These are phyloP conservation scores for Sparassis latifolia DNA, from an alignment of 1,284 basidiomycete genomes.

Conservation along the genomic window DNA sequence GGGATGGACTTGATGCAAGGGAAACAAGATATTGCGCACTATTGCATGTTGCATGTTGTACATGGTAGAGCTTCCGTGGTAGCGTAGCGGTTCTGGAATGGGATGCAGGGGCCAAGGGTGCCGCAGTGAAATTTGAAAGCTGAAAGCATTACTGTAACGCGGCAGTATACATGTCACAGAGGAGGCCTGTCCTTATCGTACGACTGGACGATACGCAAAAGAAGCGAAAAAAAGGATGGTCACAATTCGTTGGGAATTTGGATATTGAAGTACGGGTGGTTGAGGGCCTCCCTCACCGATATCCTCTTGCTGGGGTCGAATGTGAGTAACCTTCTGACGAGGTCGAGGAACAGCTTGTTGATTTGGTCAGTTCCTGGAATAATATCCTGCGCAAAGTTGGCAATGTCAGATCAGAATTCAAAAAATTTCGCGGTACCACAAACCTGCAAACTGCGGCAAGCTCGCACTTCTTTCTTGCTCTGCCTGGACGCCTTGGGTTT, in stretches of 20 bases:
- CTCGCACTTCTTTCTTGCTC: conserved; percentile 90
- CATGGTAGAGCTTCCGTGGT: conserved; percentile 22
- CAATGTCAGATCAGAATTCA: not conserved
- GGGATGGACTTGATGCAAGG: conserved; percentile 9
- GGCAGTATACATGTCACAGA: conserved; percentile 24
- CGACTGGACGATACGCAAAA: conserved; percentile 10
- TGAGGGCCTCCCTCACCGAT: conserved; percentile 80
- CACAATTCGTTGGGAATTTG: conserved; percentile 41
- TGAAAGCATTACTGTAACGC: conserved; percentile 25
- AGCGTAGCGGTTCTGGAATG: conserved; percentile 16
- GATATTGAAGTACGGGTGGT: conserved; percentile 79
- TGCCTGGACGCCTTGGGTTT: conserved; percentile 82
- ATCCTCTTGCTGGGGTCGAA: conserved; percentile 90
- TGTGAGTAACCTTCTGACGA: conserved; percentile 81
- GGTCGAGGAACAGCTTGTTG: conserved; percentile 80
- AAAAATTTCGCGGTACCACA: conserved; percentile 20
- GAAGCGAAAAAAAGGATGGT: conserved; percentile 9
- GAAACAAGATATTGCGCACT: conserved; percentile 21
- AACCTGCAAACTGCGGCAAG: conserved; percentile 76
- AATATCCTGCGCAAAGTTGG: conserved; percentile 59
- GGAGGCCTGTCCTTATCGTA: conserved; percentile 23
- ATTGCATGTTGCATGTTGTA: conserved; percentile 25
- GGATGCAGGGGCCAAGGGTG: conserved; percentile 10
- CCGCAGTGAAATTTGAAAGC: conserved; percentile 21
- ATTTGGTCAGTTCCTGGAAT: conserved; percentile 68